These are phyloP conservation scores for Trametes maxima DNA, from an alignment of 768 basidiomycete species.

Conservation along the genomic window DNA sequence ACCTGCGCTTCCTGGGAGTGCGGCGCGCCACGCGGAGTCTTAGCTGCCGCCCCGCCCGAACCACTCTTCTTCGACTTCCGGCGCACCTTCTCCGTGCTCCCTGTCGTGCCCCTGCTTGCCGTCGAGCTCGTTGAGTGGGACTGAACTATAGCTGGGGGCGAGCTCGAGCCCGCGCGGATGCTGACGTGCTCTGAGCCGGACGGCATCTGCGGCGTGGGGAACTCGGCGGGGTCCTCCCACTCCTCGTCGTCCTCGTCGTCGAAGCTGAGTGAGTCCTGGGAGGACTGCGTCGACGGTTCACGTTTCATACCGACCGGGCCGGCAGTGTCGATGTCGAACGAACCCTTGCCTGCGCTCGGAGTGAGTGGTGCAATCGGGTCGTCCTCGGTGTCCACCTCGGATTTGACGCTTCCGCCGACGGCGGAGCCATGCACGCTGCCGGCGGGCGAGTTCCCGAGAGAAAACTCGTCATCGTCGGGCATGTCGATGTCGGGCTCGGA, in stretches of 20 bases:
- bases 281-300: conserved; percentile 24
- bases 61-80: conserved; percentile 43
- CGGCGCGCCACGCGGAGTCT: conserved; percentile 12
- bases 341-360: conserved; percentile 51
- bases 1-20: conserved; percentile 28
- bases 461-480: conserved; percentile 56
- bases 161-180: background rate
- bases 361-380: conserved; percentile 72
- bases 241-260: conserved; percentile 51
- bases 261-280: conserved; percentile 37
- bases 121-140: conserved; percentile 27
- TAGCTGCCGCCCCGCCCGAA: background rate
- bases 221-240: conserved; percentile 64
- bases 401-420: conserved; percentile 47
- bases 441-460: conserved; percentile 39
- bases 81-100: conserved; percentile 30
- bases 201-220: conserved; percentile 23
- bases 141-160: conserved; percentile 17
- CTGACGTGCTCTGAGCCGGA: conserved; percentile 3
- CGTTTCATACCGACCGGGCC: conserved; percentile 31
- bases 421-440: conserved; percentile 32
- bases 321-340: conserved; percentile 27
- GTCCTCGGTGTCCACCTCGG: conserved; percentile 71
- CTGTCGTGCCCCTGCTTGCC: conserved; percentile 19
- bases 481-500: conserved; percentile 77